A percentile compares a stretch with the other conserved stretches of the same genome.
phyloP scores from a whole-genome alignment of 257 asterid species.

The Rubia yunnanensis region DNA sequence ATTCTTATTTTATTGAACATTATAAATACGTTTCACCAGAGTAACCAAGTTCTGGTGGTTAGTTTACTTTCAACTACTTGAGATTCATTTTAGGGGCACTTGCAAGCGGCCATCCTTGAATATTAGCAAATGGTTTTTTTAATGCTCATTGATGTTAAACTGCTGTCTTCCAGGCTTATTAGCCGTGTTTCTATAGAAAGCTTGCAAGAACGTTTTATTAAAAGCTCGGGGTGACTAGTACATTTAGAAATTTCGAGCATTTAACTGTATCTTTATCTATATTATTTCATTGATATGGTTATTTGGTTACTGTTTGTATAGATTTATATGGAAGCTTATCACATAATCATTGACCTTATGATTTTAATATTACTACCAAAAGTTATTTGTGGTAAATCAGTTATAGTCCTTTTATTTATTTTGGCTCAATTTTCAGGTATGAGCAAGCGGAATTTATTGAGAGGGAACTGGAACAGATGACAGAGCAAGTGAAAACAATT shows the following conservation, averaged over 20 bases:
- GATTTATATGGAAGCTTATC: neutral
- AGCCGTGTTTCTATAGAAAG: neutral
- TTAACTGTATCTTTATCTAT: neutral
- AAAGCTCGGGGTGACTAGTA: neutral
- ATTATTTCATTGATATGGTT: neutral
- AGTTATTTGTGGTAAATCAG: neutral
- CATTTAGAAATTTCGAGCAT: neutral
- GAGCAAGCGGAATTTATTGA: slow-evolving; percentile 85
- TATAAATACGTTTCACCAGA: neutral
- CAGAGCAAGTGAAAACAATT: slow-evolving; percentile 73
- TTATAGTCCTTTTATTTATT: neutral
- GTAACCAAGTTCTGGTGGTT: neutral
- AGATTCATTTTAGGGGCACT: neutral
- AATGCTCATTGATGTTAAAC: neutral
- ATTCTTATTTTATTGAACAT: neutral
- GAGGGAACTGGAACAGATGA: slow-evolving; percentile 78
- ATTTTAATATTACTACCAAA: neutral
- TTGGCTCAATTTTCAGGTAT: slow-evolving; percentile 44
- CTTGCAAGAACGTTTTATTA: neutral
- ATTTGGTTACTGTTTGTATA: neutral
- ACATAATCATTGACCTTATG: neutral
- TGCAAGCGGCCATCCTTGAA: neutral
- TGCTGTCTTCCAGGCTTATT: neutral
- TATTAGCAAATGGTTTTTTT: neutral
- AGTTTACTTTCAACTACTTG: neutral